phyloP scores from a whole-genome alignment of 169 alveolate species.

The Neospora caninum region DNA sequence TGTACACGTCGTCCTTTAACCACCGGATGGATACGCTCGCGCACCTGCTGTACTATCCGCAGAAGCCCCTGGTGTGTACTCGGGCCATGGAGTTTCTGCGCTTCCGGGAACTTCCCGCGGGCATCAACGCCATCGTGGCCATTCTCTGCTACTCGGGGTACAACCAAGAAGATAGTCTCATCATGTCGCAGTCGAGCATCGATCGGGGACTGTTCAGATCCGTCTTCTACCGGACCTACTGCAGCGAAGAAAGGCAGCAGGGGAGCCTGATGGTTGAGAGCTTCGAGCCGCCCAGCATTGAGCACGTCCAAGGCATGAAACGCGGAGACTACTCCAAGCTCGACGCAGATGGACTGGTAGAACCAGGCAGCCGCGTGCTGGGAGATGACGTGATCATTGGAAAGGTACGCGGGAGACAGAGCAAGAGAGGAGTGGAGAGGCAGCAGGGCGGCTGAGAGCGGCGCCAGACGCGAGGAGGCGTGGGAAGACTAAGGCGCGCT shows the following conservation, averaged over 20 bases:
- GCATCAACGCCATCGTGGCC: conserved; percentile 97
- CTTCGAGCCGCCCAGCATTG: conserved; percentile 86
- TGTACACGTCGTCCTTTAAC: conserved; percentile 97
- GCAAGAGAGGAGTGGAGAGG: not conserved
- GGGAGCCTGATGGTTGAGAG: conserved; percentile 91
- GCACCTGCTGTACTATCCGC: conserved; percentile 97
- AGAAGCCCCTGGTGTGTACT: conserved; percentile 98
- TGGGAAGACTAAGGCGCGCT: not conserved
- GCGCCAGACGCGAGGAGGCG: not conserved
- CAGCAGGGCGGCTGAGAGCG: not conserved
- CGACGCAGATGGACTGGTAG: conserved; percentile 97
- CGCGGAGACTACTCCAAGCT: conserved; percentile 92
- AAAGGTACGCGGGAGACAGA: conserved; percentile 82
- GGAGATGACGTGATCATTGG: conserved; percentile 99
- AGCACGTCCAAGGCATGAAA: conserved; percentile 54
- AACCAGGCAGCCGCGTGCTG: conserved; percentile 97
- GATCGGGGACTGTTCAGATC: conserved; percentile 99
- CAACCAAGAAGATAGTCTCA: conserved; percentile 99
- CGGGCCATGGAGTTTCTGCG: conserved; percentile 97
- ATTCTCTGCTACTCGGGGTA: conserved; percentile 99
- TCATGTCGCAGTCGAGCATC: conserved; percentile 96
- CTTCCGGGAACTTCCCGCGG: conserved; percentile 99
- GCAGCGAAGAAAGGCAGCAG: conserved; percentile 93
- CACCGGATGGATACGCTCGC: conserved; percentile 98
- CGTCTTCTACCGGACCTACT: conserved; percentile 95